A percentile compares a stretch with the other conserved stretches of the same genome.
Conservation (phyloP, 495 filamentous ascomycete genomes). For the Penicillium verhagenii region DNA sequence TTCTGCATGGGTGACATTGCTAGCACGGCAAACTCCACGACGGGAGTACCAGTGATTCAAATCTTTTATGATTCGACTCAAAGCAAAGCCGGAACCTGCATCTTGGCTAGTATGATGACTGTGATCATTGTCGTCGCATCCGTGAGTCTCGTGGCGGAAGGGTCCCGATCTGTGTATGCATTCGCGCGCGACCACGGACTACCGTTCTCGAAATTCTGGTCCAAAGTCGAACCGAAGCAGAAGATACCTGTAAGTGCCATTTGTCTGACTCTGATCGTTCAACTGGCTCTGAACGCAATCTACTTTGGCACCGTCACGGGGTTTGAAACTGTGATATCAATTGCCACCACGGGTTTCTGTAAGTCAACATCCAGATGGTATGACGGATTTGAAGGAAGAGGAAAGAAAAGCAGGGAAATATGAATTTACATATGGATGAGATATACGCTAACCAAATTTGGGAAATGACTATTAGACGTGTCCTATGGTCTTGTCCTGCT, state of each 20-base stretch:
- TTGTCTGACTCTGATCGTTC: constrained; percentile 40
- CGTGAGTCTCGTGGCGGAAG: constrained; percentile 46
- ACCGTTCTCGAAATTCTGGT: constrained; percentile 43
- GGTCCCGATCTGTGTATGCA: constrained; percentile 46
- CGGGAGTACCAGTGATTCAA: constrained; percentile 47
- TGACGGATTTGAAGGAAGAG: too few species aligned
- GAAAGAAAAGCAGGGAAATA: too few species aligned
- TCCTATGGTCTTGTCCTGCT: constrained; percentile 54
- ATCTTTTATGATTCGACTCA: constrained; percentile 52
- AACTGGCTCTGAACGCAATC: constrained; percentile 52
- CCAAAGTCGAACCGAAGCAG: constrained; percentile 37
- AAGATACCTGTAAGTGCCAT: constrained; percentile 47
- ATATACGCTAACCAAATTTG: neutral
- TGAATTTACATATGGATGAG: constrained; percentile 18
- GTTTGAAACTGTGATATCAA: constrained; percentile 54
- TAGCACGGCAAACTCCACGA: constrained; percentile 37
- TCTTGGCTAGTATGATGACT: constrained; percentile 42
- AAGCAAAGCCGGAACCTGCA: constrained; percentile 42
- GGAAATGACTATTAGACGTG: constrained; percentile 31
- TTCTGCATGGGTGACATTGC: constrained; percentile 53
- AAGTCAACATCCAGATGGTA: too few species aligned
- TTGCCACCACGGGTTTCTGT: constrained; percentile 56
- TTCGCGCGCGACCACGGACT: constrained; percentile 51
- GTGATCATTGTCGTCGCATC: constrained; percentile 41
- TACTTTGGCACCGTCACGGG: constrained; percentile 55